phyloP scores from a whole-genome alignment of 306 rosid species.

The Medicago arabica region DNA sequence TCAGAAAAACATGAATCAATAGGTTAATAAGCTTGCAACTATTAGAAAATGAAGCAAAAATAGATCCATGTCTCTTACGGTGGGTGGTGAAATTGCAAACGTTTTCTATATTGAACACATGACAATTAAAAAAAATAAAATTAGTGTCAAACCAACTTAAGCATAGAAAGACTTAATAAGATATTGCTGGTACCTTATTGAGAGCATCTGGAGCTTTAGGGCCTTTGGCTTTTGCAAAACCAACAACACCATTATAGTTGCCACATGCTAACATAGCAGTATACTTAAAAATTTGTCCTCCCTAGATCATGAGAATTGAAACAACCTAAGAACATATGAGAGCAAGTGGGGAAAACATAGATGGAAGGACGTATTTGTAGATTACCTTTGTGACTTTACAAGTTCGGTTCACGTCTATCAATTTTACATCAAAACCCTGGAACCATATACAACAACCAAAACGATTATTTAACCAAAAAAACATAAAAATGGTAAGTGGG shows the following conservation, averaged over 20 bases:
- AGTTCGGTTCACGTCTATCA: conserved; percentile 89
- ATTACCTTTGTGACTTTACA: conserved; percentile 94
- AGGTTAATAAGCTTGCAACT: conserved; percentile 3
- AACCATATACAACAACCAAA: conserved; percentile 42
- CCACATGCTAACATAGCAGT: conserved; percentile 92
- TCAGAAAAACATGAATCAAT: conserved; percentile 1
- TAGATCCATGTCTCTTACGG: conserved; percentile 1
- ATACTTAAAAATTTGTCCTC: conserved; percentile 88
- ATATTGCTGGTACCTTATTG: conserved; percentile 69
- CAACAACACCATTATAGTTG: conserved; percentile 86
- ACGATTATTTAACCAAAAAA: neutral
- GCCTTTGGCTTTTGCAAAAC: conserved; percentile 95
- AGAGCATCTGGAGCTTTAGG: conserved; percentile 84
- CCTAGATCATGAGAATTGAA: conserved; percentile 55
- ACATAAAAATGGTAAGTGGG: conserved; percentile 10
- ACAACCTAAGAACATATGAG: conserved; percentile 36
- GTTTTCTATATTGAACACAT: conserved; percentile 20
- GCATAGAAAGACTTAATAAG: conserved; percentile 31
- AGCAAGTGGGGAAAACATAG: neutral
- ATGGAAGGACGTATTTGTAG: conserved; percentile 16
- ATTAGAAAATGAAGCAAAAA: conserved; percentile 21
- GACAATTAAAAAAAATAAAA: conserved; percentile 4
- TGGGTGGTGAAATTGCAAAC: conserved; percentile 14
- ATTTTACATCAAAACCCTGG: conserved; percentile 92
- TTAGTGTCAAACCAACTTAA: conserved; percentile 23